Percentiles rank a stretch among this genome's conserved stretches.
These are phyloP conservation scores for Beauveria varroae DNA, from an alignment of 2,329 filamentous ascomycete species.

Conservation along the genomic window DNA sequence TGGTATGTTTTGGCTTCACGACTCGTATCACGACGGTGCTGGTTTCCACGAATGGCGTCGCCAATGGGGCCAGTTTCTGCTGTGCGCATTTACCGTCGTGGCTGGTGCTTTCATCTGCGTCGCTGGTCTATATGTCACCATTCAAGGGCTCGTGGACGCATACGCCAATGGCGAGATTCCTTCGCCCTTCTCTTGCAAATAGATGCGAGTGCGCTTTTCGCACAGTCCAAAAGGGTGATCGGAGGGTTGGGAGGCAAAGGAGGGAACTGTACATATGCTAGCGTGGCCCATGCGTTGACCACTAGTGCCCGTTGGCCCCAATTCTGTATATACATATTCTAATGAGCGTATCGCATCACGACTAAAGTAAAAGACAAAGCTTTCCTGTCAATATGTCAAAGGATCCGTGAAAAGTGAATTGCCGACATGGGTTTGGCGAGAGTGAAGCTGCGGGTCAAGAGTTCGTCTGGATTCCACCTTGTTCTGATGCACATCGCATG, in stretches of 20 bases:
- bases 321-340: not conserved
- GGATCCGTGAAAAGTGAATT: not conserved
- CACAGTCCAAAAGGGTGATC: no score
- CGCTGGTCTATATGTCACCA: slow-evolving; percentile 41
- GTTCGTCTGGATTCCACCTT: slow-evolving; percentile 2
- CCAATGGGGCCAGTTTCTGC: slow-evolving; percentile 28
- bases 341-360: not conserved
- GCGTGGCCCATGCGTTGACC: not conserved
- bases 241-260: no score
- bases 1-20: slow-evolving; percentile 45
- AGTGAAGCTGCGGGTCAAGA: not conserved
- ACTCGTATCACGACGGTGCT: slow-evolving; percentile 35
- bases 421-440: not conserved
- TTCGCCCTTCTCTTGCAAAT: slow-evolving; percentile 13
- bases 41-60: slow-evolving; percentile 30
- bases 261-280: not conserved
- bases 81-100: slow-evolving; percentile 34
- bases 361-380: not conserved
- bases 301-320: not conserved
- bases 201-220: not conserved
- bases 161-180: slow-evolving; percentile 14
- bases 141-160: slow-evolving; percentile 24
- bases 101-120: slow-evolving; percentile 41
- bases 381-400: not conserved
- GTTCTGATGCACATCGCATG: not conserved